Conservation (phyloP, 2,329 filamentous ascomycete genomes). For the Aspergillus calidoustus region DNA sequence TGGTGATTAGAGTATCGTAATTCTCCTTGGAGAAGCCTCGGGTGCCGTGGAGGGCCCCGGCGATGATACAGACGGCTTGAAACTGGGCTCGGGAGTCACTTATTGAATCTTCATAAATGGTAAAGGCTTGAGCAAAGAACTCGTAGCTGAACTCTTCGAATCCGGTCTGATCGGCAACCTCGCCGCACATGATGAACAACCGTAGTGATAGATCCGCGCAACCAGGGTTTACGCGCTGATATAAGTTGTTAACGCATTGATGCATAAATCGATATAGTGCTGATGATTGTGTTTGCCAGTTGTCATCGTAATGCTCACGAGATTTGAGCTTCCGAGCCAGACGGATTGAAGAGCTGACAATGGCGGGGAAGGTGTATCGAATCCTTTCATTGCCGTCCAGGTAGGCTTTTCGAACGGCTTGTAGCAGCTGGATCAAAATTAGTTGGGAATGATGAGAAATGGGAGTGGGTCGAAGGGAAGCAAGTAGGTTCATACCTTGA, state of each 20-base stretch:
- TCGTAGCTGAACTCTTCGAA: conserved; percentile 98
- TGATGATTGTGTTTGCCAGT: conserved; percentile 74
- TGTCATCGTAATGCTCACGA: conserved; percentile 83
- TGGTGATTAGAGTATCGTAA: conserved; percentile 97
- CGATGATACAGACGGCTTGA: conserved; percentile 94
- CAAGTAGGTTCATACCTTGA: conserved; percentile 61
- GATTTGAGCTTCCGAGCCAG: conserved; percentile 86
- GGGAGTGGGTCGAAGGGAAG: neutral
- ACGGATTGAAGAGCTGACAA: conserved; percentile 88
- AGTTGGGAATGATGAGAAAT: conserved; percentile 25
- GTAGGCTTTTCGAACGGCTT: conserved; percentile 84
- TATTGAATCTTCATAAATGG: conserved; percentile 94
- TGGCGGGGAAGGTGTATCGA: conserved; percentile 89
- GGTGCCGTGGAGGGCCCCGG: conserved; percentile 84
- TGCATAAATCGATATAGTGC: conserved; percentile 96
- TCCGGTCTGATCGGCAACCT: conserved; percentile 86
- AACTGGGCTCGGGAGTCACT: conserved; percentile 97
- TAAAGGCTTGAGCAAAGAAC: conserved; percentile 97
- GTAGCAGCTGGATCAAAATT: conserved; percentile 64
- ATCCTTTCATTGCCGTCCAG: conserved; percentile 92
- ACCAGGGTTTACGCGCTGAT: conserved; percentile 79
- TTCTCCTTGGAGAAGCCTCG: conserved; percentile 94
- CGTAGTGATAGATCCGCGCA: conserved; percentile 87
- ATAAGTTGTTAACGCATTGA: conserved; percentile 81
- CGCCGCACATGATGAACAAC: conserved; percentile 87